These are phyloP conservation scores for Paracoccidioides brasiliensis DNA, from an alignment of 2,329 filamentous ascomycete species.

Conservation along the genomic window DNA sequence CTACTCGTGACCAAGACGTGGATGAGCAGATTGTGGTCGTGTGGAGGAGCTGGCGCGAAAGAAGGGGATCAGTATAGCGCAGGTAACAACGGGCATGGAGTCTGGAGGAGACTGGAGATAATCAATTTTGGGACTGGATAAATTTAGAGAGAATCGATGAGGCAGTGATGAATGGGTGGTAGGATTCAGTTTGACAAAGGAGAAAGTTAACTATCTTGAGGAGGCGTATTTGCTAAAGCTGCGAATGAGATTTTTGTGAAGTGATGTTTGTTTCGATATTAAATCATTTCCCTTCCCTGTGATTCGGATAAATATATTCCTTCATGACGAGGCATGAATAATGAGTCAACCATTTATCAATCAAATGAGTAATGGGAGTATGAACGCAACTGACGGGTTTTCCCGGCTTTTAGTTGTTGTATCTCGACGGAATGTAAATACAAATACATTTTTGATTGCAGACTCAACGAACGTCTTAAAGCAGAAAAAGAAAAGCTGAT, in stretches of 20 bases:
- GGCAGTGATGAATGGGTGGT: conserved; percentile 36
- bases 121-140: conserved; percentile 50
- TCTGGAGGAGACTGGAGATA: conserved; percentile 38
- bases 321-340: not conserved
- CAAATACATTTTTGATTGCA: too few relatives aligned
- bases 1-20: conserved; percentile 30
- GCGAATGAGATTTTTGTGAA: conserved; percentile 12
- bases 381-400: too few relatives aligned
- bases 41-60: conserved; percentile 48
- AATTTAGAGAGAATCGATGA: conserved; percentile 49
- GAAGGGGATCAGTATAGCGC: conserved; percentile 47
- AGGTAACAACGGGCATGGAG: conserved; percentile 53
- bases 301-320: not conserved
- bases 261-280: not conserved
- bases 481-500: too few relatives aligned
- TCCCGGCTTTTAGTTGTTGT: too few relatives aligned
- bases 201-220: conserved; percentile 50
- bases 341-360: too few relatives aligned
- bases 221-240: conserved; percentile 45
- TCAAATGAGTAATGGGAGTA: too few relatives aligned
- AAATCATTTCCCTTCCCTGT: not conserved
- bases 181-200: conserved; percentile 38
- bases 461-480: too few relatives aligned
- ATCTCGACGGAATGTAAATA: too few relatives aligned
- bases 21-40: conserved; percentile 42